Evolutionary conservation across 73 alveolate genomes (phyloP), one percentile per base, ranked within the genome.

Genomic region (Symbiodinium pilosum): DNA sequence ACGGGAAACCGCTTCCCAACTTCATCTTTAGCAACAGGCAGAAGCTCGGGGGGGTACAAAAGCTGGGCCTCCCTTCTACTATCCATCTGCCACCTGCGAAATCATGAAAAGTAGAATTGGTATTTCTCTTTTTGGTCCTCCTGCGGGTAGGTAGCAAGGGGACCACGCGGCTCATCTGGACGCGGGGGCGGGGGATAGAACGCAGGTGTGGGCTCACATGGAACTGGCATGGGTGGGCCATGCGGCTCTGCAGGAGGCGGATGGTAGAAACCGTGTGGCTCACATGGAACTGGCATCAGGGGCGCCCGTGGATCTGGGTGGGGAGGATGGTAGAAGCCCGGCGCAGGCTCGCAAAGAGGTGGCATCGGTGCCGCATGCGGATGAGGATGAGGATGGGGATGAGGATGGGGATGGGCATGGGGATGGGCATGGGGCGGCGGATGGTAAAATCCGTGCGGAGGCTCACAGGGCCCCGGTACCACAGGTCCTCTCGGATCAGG

Each of bases 251-350:
- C 75, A 16, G 75, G 40, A 26, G 28, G 36, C 16, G 75, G 75
- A 26, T 56, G 75, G 75, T 56, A 56, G 26, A 18, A 47, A 6
- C 59, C 14, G 6, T 9, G 59, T 47, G 6, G 59, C 59, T 56
- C 75, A 34, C 75, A 56, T 0, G 75, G 75, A 34, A 26, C 36
- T 56, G 28, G 75, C 59, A 47, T 47, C 59, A 47, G 6, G 32
- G 75, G 75, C 75, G 16, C 75, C 36, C 75, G 26, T 2, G 75
- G 75, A 34, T 30, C 36, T 56, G 75, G 75, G 36, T 21, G 75
- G 28, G 75, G 75, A 56, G 75, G 75, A 56, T 56, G 75, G 75
- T 56, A 56, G 75, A 56, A 56, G 75, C 75, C 75, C 16, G 75
- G 75, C 28, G 75, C 26, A 34, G 75, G 75, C 32, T 56, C 75